A percentile compares a stretch with the other conserved stretches of the same genome.
Conservation (phyloP, 2,329 filamentous ascomycete genomes). For the Phoma sp. region DNA sequence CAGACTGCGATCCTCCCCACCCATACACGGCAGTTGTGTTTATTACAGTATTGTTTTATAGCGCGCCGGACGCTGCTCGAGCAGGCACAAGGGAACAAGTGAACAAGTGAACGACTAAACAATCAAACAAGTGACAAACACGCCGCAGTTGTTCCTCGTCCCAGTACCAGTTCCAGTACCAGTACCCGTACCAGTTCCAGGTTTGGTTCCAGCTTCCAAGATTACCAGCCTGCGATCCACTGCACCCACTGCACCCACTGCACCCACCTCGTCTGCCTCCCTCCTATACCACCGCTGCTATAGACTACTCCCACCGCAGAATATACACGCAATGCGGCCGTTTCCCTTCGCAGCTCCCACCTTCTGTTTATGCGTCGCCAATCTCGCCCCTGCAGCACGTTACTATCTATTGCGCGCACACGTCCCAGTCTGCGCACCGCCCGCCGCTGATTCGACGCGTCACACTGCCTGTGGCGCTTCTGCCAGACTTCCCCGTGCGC, state of each 20-base stretch:
- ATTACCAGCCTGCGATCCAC: too few relatives aligned
- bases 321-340: conserved; percentile 6
- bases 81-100: too few relatives aligned
- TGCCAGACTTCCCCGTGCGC: conserved; percentile 27
- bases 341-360: conserved; percentile 14
- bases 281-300: conserved; percentile 21
- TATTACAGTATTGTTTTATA: too few relatives aligned
- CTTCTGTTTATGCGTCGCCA: conserved; percentile 27
- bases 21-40: too few relatives aligned
- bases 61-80: too few relatives aligned
- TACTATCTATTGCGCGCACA: conserved; percentile 12
- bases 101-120: too few relatives aligned
- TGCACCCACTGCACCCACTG: too few relatives aligned
- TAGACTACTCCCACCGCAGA: background rate
- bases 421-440: conserved; percentile 25
- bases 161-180: background rate
- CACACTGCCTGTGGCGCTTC: conserved; percentile 25
- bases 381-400: conserved; percentile 36
- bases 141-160: background rate
- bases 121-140: background rate
- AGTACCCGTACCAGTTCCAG: background rate
- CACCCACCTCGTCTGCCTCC: background rate
- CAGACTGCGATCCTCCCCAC: too few relatives aligned
- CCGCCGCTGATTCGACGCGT: conserved; percentile 29
- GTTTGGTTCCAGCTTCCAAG: conserved; percentile 14